Evolutionary conservation across 73 alveolate species (phyloP).

Genomic region (Tetrahymena borealis): DNA sequence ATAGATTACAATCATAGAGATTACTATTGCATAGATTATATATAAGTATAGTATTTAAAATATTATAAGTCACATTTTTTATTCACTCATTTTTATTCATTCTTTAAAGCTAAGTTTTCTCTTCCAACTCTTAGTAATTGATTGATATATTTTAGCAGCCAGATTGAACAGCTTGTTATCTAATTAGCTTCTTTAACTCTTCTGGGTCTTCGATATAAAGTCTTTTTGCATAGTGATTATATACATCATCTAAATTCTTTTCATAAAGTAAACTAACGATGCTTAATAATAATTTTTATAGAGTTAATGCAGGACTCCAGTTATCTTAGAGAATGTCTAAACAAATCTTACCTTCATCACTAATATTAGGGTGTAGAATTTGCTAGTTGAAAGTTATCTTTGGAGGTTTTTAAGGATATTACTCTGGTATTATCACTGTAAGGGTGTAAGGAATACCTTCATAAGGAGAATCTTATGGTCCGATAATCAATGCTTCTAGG

Average conservation of each 20-base stretch:
- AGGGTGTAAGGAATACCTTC: neutral
- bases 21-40: too few species aligned
- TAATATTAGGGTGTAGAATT: neutral
- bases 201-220: neutral
- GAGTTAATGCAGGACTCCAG: neutral
- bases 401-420: neutral
- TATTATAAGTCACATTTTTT: too few species aligned
- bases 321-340: neutral
- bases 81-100: too few species aligned
- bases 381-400: neutral
- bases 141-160: neutral
- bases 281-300: neutral
- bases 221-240: neutral
- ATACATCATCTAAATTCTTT: neutral
- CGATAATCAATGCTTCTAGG: neutral
- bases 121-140: neutral
- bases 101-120: neutral
- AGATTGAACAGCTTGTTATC: neutral
- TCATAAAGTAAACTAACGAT: neutral
- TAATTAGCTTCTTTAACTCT: neutral
- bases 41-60: too few species aligned
- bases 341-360: neutral
- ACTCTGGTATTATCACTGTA: neutral
- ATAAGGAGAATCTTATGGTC: neutral
- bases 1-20: too few species aligned